These are phyloP conservation scores for Suzukiozyma palmioleophila DNA, from an alignment of 1,139 yeast species.

Conservation along the genomic window DNA sequence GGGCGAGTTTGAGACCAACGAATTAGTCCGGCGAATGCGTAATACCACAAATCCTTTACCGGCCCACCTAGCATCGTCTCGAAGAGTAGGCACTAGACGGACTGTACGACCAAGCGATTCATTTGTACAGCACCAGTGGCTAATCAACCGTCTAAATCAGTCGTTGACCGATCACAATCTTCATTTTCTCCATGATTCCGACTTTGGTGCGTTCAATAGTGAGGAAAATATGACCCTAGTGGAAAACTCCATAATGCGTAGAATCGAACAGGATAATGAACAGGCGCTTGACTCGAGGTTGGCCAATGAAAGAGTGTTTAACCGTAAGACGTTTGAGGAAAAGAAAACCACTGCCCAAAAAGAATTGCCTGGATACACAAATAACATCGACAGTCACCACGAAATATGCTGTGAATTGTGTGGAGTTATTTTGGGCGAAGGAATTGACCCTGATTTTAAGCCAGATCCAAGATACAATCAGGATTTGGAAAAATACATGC, in stretches of 20 bases:
- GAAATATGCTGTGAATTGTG: conserved; percentile 62
- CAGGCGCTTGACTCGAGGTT: conserved; percentile 29
- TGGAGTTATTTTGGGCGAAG: conserved; percentile 65
- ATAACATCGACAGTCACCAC: conserved; percentile 26
- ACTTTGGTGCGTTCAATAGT: conserved; percentile 4
- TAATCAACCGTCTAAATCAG: not conserved
- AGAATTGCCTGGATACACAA: conserved; percentile 31
- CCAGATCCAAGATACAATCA: conserved; percentile 27
- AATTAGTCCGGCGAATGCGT: not conserved
- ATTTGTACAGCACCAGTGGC: conserved; percentile 1
- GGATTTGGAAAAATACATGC: conserved; percentile 22
- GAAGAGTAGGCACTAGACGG: conserved; percentile 2
- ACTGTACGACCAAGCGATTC: not conserved
- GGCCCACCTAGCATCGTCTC: not conserved
- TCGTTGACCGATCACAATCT: conserved; percentile 1
- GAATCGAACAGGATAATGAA: conserved; percentile 43
- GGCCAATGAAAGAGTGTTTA: conserved; percentile 27
- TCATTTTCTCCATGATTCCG: conserved; percentile 4
- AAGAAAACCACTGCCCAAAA: conserved; percentile 23
- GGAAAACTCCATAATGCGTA: conserved; percentile 33
- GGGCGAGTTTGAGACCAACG: conserved; percentile 5
- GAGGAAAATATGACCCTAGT: conserved; percentile 11
- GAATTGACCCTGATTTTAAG: conserved; percentile 53
- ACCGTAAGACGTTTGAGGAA: conserved; percentile 24
- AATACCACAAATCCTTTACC: not conserved